Conservation (phyloP, 306 rosid species). For the Rubus idaeus region DNA sequence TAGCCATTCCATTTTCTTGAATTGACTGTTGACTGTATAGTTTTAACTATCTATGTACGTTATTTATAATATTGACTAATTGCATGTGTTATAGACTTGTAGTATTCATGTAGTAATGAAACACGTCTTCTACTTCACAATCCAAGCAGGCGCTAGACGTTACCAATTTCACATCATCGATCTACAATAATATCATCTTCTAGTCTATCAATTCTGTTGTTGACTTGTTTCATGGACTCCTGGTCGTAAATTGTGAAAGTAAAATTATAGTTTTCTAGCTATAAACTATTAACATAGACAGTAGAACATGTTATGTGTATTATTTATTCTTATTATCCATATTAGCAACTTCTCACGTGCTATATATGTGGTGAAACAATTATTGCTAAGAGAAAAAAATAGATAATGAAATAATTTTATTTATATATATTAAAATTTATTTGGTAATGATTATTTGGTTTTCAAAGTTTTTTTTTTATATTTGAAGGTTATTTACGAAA, state of each 20-base stretch:
- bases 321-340: too few species aligned
- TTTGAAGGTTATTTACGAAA: too few species aligned
- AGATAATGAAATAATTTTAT: too few species aligned
- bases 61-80: slow-evolving; percentile 6
- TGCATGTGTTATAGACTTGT: too few species aligned
- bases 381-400: too few species aligned
- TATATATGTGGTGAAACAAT: too few species aligned
- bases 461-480: too few species aligned
- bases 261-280: neutral
- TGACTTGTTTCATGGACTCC: neutral
- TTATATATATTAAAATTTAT: too few species aligned
- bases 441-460: too few species aligned
- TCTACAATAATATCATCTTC: neutral
- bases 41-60: neutral
- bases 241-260: neutral
- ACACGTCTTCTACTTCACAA: slow-evolving; percentile 17
- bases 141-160: neutral
- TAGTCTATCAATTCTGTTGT: neutral
- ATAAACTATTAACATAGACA: neutral
- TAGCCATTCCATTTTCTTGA: neutral
- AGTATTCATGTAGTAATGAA: neutral
- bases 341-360: too few species aligned
- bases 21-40: slow-evolving; percentile 15
- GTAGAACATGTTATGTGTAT: too few species aligned
- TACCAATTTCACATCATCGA: neutral